These are phyloP conservation scores for Comarum palustre DNA, from an alignment of 306 rosid species.

Conservation along the genomic window DNA sequence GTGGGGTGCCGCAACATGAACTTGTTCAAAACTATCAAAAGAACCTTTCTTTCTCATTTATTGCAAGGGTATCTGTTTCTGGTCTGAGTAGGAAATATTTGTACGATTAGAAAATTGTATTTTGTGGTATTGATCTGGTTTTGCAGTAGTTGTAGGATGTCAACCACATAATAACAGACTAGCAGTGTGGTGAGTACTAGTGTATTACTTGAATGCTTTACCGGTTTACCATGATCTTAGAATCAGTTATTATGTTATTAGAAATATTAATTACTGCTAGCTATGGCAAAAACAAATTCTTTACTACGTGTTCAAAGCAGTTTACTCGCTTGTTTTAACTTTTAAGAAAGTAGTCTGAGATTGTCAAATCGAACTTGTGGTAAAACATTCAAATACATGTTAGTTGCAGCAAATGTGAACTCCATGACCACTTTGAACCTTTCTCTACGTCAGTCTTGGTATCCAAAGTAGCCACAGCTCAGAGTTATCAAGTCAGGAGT, in stretches of 20 bases:
- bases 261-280: too few species aligned
- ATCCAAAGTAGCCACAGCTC: not conserved
- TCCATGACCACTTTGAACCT: not conserved
- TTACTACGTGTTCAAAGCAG: not conserved
- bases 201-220: not conserved
- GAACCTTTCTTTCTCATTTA: conserved; percentile 7
- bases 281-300: too few species aligned
- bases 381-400: not conserved
- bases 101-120: not conserved
- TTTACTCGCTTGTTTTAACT: too few species aligned
- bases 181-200: not conserved
- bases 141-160: not conserved
- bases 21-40: conserved; percentile 5
- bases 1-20: conserved; percentile 25
- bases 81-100: not conserved
- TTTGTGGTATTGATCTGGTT: not conserved
- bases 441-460: not conserved
- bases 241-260: not conserved
- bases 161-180: not conserved
- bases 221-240: not conserved
- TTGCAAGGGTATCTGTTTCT: not conserved
- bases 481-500: not conserved
- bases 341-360: too few species aligned
- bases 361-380: too few species aligned
- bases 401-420: not conserved